These are phyloP conservation scores for Crepidotus variabilis DNA, from an alignment of 768 basidiomycete species.

Conservation along the genomic window DNA sequence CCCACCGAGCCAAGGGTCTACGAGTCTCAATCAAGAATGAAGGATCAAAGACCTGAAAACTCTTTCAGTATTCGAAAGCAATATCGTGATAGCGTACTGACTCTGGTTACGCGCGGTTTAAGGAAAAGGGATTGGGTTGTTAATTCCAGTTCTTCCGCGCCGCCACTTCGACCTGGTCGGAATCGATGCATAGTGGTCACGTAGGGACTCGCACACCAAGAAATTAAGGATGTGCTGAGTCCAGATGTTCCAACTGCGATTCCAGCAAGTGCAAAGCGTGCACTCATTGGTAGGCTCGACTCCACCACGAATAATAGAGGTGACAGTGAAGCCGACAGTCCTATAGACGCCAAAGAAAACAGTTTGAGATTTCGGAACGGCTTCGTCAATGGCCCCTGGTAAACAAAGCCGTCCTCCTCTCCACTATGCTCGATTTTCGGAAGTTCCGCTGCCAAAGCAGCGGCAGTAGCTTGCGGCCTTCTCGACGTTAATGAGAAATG, in stretches of 20 bases:
- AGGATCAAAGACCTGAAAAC: slow-evolving; percentile 61
- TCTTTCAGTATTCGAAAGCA: neutral
- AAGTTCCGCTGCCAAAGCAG: slow-evolving; percentile 4
- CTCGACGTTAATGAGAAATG: slow-evolving; percentile 11
- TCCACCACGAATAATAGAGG: slow-evolving; percentile 85
- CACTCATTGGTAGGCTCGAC: slow-evolving; percentile 66
- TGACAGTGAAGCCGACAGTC: slow-evolving; percentile 60
- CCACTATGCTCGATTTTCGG: slow-evolving; percentile 18
- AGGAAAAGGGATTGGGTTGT: slow-evolving; percentile 63
- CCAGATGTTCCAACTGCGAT: slow-evolving; percentile 72
- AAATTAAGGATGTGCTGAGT: slow-evolving; percentile 71
- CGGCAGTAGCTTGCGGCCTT: slow-evolving; percentile 11
- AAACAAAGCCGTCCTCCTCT: slow-evolving; percentile 31
- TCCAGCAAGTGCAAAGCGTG: slow-evolving; percentile 61
- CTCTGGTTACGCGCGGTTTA: slow-evolving; percentile 59
- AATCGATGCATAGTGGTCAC: slow-evolving; percentile 59
- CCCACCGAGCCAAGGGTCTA: slow-evolving; percentile 79
- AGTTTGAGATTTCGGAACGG: slow-evolving; percentile 79
- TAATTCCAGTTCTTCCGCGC: slow-evolving; percentile 60
- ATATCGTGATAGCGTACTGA: slow-evolving; percentile 17
- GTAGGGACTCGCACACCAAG: slow-evolving; percentile 71
- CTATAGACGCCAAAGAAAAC: slow-evolving; percentile 78
- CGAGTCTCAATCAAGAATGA: slow-evolving; percentile 63
- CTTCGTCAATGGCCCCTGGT: slow-evolving; percentile 65
- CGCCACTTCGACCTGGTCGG: slow-evolving; percentile 36